Evolutionary conservation across 2,329 filamentous ascomycete species (phyloP).

Genomic region (Cercospora sp.): DNA sequence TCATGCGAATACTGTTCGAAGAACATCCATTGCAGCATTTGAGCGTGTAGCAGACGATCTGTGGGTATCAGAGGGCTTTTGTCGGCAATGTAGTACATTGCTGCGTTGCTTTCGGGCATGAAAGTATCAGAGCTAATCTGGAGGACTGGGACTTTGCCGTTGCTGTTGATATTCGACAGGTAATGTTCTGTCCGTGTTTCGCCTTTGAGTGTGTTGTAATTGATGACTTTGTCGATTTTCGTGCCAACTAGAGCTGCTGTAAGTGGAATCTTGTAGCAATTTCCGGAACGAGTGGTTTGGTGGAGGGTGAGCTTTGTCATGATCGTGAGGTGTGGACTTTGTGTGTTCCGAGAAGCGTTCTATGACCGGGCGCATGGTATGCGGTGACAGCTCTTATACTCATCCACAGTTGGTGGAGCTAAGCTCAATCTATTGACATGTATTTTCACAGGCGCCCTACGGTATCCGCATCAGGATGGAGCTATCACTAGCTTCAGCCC

Average conservation of each 20-base stretch:
- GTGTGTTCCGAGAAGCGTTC: too few species aligned
- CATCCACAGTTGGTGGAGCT: neutral
- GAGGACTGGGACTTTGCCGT: conserved; percentile 22
- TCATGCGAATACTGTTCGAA: conserved; percentile 25
- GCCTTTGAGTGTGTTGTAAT: conserved; percentile 18
- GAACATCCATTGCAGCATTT: conserved; percentile 27
- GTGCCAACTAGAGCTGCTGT: conserved; percentile 15
- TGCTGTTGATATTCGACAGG: conserved; percentile 19
- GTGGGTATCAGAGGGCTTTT: conserved; percentile 16
- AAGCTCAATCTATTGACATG: neutral
- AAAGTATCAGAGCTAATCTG: conserved; percentile 19
- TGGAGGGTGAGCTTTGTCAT: conserved; percentile 19
- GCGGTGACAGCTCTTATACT: too few species aligned
- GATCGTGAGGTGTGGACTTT: neutral
- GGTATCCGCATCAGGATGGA: neutral
- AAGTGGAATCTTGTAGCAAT: conserved; percentile 25
- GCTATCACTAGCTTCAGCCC: neutral
- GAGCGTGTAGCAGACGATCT: conserved; percentile 17
- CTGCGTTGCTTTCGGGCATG: conserved; percentile 25
- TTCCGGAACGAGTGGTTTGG: conserved; percentile 20
- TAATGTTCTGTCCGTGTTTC: conserved; percentile 20
- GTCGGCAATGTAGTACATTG: conserved; percentile 22
- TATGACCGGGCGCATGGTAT: too few species aligned
- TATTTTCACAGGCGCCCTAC: neutral
- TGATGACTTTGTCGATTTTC: conserved; percentile 12